Evolutionary conservation across 2,329 filamentous ascomycete species (phyloP), one percentile per base, ranked within the genome.

Genomic region (Aspergillus brunneoviolaceus): DNA sequence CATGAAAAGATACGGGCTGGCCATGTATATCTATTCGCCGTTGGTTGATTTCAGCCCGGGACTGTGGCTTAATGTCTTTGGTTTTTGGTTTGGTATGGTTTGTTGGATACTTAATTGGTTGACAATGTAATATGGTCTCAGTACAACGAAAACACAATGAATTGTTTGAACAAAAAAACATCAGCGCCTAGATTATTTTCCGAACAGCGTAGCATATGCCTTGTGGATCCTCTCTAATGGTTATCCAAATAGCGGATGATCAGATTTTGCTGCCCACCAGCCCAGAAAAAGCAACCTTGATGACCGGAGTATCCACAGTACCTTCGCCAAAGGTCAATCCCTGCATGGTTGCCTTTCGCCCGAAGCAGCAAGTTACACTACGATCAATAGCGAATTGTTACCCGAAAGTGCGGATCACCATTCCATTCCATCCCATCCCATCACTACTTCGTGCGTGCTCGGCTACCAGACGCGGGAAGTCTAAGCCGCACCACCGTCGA

Each of bases 1-100:
- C 39, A 45, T 45, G 39, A 53, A 51, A 45, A 42, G 51, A 35
- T 42, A 35, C 27, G 51, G 51, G 27, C 51, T 53, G 39, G 51
- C 51, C 51, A 29, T 45, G 21, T 53, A 51, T 45, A 53, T 53
- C 51, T 52, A 23, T 25, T 42, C 35, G 29, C 51, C 35, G 21
- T n/a, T 53, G 51, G 47, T 29, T n/a, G 51, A 12, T 27, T 31
- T 27, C 29, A 19, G 25, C 33, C n/a, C 51, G 23, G 9, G 3
- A 12, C 3, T 45, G 51, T 27, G 35, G 23, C 35, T 53, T 16
- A 14, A 53, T 53, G 12, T 45, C n/a, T 16, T n/a, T 47, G 39
- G 2, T 16, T 45, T 16, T 45, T 45, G 39, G n/a, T 45, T 45
- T 45, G 39, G 5, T n/a, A 19, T 45, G 5, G 3, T n/a, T 19